Conservation (phyloP, 75 land plant species). For the Larix kaempferi region DNA sequence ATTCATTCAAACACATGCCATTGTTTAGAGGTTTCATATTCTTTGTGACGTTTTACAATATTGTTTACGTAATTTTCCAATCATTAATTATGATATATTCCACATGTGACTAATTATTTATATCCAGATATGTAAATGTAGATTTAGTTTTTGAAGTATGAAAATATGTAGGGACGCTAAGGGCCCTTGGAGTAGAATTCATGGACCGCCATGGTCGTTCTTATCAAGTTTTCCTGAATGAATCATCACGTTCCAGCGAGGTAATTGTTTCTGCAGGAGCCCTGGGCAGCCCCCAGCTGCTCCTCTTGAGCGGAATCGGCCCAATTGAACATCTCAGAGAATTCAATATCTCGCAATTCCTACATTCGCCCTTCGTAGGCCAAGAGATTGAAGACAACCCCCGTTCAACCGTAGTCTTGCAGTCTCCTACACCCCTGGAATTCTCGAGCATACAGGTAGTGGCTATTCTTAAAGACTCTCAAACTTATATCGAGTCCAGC, state of each 20-base stretch:
- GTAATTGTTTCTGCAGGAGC: conserved; percentile 35
- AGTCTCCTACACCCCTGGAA: conserved; percentile 22
- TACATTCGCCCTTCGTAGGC: conserved; percentile 26
- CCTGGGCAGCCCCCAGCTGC: conserved; percentile 33
- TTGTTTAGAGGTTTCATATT: too few relatives aligned
- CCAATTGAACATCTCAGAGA: conserved; percentile 19
- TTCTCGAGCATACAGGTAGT: conserved; percentile 21
- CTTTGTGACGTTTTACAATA: too few relatives aligned
- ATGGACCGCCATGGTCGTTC: conserved; percentile 8
- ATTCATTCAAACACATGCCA: too few relatives aligned
- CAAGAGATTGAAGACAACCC: conserved; percentile 39
- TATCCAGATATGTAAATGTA: too few relatives aligned
- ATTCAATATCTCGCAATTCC: conserved; percentile 15
- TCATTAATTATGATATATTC: too few relatives aligned
- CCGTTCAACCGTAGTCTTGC: conserved; percentile 17
- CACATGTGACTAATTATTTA: too few relatives aligned
- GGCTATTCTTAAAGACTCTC: conserved; percentile 13
- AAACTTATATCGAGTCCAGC: neutral
- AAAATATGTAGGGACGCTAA: conserved; percentile 12
- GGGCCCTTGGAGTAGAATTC: conserved; percentile 8
- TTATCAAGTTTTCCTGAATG: conserved; percentile 18
- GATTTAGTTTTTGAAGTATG: too few relatives aligned
- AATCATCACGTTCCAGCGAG: conserved; percentile 14
- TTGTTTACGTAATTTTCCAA: too few relatives aligned
- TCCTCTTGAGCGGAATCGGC: conserved; percentile 43